Evolutionary conservation across 108 stramenopile genomes (phyloP), one percentile per base, ranked within the genome.

Genomic region (Ochromonas danica): DNA sequence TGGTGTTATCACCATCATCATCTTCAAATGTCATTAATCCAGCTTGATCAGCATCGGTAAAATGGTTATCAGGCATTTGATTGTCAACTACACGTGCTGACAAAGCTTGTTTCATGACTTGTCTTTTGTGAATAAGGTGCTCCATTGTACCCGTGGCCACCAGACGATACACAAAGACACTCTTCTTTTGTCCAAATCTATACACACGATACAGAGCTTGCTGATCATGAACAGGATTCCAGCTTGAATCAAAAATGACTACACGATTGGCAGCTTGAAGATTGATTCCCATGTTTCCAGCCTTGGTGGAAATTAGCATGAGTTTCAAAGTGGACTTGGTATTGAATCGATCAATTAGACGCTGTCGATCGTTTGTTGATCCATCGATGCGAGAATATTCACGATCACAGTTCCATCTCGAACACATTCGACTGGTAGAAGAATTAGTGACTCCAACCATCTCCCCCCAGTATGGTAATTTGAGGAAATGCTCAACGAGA

Each of bases 171-270:
- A 87, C 82, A 72, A 72, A 42, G 3, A 85, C 85, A 27, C 57
- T 78, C 67, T 85, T 85, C 0, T 72, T 74, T 80, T 87, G 86
- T 33, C 86, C 86, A 22, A 71, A 71, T 22, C 86, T 78, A 42
- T 85, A 87, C 45, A n/a, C 77, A 39, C 86, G 81, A 79, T 80
- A 87, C 45, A 87, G 82, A n/a, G 86, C 86, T 71, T 87, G 86
- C 14, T 79, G 82, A 43, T 87, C 86, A 42, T 77, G 40, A 30
- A 84, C 84, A 0, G 86, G 86, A 61, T 87, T 87, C 86, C 86
- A 87, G 80, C 82, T 84, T n/a, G 78, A 75, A 80, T 87, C 86
- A 45, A 87, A 82, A 51, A 87, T 71, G 30, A 87, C 83, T 57
- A 87, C 81, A 31, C 70, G 43, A 40, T 85, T 85, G 2, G 86